phyloP scores from a whole-genome alignment of 2,329 filamentous ascomycete species.

The Metarhizium anisopliae region DNA sequence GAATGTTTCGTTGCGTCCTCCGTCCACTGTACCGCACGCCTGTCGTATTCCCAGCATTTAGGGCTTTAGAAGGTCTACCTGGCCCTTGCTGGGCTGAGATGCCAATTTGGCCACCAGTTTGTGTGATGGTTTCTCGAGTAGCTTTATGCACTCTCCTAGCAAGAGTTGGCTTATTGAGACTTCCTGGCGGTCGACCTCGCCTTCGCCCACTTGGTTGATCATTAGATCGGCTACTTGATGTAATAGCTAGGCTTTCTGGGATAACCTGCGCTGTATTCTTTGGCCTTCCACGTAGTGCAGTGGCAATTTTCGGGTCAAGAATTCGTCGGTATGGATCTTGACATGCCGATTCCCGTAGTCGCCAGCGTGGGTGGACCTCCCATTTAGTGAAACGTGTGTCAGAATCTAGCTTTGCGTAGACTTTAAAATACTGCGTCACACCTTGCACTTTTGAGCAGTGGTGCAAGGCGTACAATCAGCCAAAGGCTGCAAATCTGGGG shows the following conservation, averaged over 20 bases:
- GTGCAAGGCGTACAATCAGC: too few species aligned
- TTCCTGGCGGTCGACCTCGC: background rate
- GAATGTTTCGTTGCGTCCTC: background rate
- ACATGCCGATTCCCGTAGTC: background rate
- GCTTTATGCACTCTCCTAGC: background rate
- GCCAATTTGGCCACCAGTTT: background rate
- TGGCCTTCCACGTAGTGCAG: background rate
- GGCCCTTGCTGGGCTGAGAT: background rate
- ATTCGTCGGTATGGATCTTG: slow-evolving; percentile 5
- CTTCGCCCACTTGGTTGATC: background rate
- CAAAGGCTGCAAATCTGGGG: too few species aligned
- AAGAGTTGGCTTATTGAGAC: background rate
- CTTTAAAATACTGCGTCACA: too few species aligned
- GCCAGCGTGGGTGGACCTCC: background rate
- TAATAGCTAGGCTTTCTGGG: background rate
- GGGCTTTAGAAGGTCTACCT: background rate
- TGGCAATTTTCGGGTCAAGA: slow-evolving; percentile 4
- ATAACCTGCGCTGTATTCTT: background rate
- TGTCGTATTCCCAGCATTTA: background rate
- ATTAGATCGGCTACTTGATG: background rate
- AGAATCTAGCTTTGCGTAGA: slow-evolving; percentile 2
- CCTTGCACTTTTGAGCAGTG: too few species aligned
- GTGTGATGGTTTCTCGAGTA: background rate
- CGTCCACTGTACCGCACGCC: background rate
- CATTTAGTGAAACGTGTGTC: background rate